Conservation (phyloP, 2,329 filamentous ascomycete species). For the Monilinia fructigena region DNA sequence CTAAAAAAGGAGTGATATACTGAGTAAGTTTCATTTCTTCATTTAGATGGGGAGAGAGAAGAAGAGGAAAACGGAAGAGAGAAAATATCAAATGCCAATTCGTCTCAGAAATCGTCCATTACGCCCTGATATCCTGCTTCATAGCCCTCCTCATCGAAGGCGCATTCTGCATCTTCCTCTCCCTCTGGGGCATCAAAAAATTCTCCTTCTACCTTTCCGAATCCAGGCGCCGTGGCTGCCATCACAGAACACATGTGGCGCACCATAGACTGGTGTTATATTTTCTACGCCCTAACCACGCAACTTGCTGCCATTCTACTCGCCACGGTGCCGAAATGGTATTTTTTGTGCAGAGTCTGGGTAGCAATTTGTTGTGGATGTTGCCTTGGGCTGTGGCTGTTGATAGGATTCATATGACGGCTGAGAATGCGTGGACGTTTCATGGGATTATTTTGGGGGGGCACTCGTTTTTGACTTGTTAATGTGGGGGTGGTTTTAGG, state of each 20-base stretch:
- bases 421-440: conserved; percentile 63
- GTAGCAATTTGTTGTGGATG: conserved; percentile 66
- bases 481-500: conserved; percentile 29
- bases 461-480: conserved; percentile 62
- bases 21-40: conserved; percentile 32
- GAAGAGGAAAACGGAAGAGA: too few species aligned
- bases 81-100: conserved; percentile 23
- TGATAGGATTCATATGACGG: conserved; percentile 48
- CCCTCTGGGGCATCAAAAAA: conserved; percentile 54
- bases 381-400: conserved; percentile 69
- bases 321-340: conserved; percentile 62
- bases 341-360: conserved; percentile 63
- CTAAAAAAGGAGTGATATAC: conserved; percentile 40
- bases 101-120: conserved; percentile 45
- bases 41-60: neutral
- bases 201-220: conserved; percentile 64
- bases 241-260: conserved; percentile 62
- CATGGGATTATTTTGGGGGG: conserved; percentile 64
- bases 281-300: conserved; percentile 65
- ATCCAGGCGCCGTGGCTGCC: conserved; percentile 54
- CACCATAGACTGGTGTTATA: conserved; percentile 64
- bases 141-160: conserved; percentile 60
- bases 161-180: conserved; percentile 61
- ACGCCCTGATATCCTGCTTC: conserved; percentile 52
- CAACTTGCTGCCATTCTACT: conserved; percentile 65